Percentiles rank a stretch among this genome's conserved stretches.
Evolutionary conservation across 208 protist genomes (phyloP).

Genomic region (Wallacemonas sp.): DNA sequence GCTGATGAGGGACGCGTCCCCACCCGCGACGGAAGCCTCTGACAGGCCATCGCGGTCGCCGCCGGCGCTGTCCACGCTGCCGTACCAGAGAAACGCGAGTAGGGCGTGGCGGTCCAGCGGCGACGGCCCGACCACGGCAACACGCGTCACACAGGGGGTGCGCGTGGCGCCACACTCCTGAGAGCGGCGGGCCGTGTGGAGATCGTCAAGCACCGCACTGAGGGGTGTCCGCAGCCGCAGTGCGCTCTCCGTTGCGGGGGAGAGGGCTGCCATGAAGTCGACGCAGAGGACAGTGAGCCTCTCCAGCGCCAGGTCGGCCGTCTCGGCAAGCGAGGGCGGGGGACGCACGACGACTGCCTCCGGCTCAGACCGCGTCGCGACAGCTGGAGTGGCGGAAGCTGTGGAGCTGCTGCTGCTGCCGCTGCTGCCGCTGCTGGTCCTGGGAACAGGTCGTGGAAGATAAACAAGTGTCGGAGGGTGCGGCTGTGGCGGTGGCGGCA

Average conservation of each 20-base stretch:
- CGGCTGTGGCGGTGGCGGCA: too few species aligned
- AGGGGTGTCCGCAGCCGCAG: slow-evolving; percentile 46
- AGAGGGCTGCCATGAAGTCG: slow-evolving; percentile 28
- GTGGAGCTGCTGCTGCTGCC: too few species aligned
- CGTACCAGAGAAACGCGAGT: slow-evolving; percentile 24
- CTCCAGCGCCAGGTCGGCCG: neutral
- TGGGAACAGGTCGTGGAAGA: too few species aligned
- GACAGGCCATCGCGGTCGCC: neutral
- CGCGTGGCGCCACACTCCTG: neutral
- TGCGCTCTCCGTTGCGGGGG: slow-evolving; percentile 55
- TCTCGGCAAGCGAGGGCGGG: neutral
- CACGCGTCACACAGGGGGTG: slow-evolving; percentile 9
- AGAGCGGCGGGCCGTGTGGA: slow-evolving; percentile 13
- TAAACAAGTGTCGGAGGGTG: too few species aligned
- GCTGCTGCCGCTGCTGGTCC: too few species aligned
- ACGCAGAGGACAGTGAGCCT: slow-evolving; percentile 24
- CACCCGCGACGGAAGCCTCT: slow-evolving; percentile 1
- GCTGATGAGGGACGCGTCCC: slow-evolving; percentile 2
- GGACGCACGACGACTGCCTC: too few species aligned
- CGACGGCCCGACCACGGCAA: slow-evolving; percentile 19
- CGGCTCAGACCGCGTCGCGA: too few species aligned
- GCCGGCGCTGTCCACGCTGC: neutral
- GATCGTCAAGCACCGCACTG: slow-evolving; percentile 31
- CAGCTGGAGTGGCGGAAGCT: too few species aligned
- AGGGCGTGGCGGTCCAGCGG: slow-evolving; percentile 18